Evolutionary conservation across 441 rosid genomes (phyloP), one percentile per base, ranked within the genome.

Genomic region (Jatropha podagrica): DNA sequence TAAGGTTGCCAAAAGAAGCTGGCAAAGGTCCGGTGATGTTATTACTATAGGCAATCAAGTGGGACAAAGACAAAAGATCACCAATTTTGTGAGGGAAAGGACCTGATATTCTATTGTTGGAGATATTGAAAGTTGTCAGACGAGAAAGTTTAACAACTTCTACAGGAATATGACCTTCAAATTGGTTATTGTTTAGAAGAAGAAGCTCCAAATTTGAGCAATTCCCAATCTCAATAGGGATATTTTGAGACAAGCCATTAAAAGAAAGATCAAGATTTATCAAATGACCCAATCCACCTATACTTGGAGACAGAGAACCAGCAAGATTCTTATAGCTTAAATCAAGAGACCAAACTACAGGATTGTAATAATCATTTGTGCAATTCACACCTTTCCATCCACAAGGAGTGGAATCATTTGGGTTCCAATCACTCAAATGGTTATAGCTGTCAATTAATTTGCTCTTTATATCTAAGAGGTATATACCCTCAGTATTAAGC

Each of bases 381-480:
- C 99, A 95, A 7, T 75, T 83, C 74, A 95, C 98, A 65, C 97
- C 96, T 2, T 27, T 76, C 99, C 99, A 95, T 68, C 83, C 78
- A 83, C 99, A 95, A 52, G 99, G 99, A n/a, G 81, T 85, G 74
- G 91, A 78, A 87, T 88, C 92, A 79, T 73, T 80, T 40, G 90
- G 71, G 59, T 88, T 83, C 99, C 99, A 95, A 76, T 86, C 82
- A 65, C 63, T 81, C 76, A 95, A 74, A 82, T 80, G 48, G 48
- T 83, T 77, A 77, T 75, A 67, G 9, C 77, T 74, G 84, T 89
- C 97, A 61, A 79, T 81, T 68, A 95, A 71, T 70, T 75, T 74
- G 77, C 79, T 83, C 88, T 89, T 95, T 49, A 95, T 84, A 17
- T 87, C 90, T 41, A 92, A 79, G 49, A 95, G 95, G 81, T 65